phyloP scores from a whole-genome alignment of 2,329 filamentous ascomycete species.

The Exserohilum turcica region DNA sequence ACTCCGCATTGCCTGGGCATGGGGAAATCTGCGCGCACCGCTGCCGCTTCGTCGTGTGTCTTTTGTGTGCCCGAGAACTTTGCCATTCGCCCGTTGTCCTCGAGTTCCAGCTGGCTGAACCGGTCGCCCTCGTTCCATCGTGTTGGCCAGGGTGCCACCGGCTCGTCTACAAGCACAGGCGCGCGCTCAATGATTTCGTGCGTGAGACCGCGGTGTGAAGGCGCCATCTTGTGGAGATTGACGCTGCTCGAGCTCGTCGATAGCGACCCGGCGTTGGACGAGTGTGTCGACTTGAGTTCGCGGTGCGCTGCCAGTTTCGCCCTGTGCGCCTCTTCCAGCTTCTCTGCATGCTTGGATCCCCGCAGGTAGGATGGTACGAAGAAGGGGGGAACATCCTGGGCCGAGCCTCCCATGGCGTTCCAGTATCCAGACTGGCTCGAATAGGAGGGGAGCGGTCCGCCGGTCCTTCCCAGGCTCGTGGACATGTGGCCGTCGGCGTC shows the following conservation, averaged over 20 bases:
- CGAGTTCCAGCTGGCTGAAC: slow-evolving; percentile 72
- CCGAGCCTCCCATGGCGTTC: slow-evolving; percentile 31
- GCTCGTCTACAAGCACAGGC: slow-evolving; percentile 63
- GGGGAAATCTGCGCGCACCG: slow-evolving; percentile 79
- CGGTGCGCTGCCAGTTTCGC: slow-evolving; percentile 60
- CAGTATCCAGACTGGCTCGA: slow-evolving; percentile 54
- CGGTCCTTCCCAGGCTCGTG: slow-evolving; percentile 49
- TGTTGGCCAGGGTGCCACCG: slow-evolving; percentile 74
- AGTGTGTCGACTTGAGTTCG: slow-evolving; percentile 49
- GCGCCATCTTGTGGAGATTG: slow-evolving; percentile 65
- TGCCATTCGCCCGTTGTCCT: slow-evolving; percentile 74
- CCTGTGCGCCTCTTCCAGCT: slow-evolving; percentile 72
- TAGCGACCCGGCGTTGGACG: slow-evolving; percentile 54
- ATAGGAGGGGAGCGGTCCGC: slow-evolving; percentile 52
- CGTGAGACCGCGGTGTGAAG: slow-evolving; percentile 76
- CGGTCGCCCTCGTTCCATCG: slow-evolving; percentile 84
- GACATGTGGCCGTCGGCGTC: slow-evolving; percentile 58
- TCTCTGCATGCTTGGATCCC: slow-evolving; percentile 76
- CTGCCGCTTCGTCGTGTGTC: slow-evolving; percentile 74
- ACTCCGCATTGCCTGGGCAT: slow-evolving; percentile 91
- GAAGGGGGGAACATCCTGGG: slow-evolving; percentile 58
- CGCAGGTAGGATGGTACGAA: slow-evolving; percentile 85
- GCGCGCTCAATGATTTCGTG: slow-evolving; percentile 84
- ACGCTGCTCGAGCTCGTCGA: slow-evolving; percentile 63
- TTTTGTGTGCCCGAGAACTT: slow-evolving; percentile 62